These are phyloP conservation scores for Trichophyton equinum DNA, from an alignment of 2,329 filamentous ascomycete genomes.

Conservation along the genomic window DNA sequence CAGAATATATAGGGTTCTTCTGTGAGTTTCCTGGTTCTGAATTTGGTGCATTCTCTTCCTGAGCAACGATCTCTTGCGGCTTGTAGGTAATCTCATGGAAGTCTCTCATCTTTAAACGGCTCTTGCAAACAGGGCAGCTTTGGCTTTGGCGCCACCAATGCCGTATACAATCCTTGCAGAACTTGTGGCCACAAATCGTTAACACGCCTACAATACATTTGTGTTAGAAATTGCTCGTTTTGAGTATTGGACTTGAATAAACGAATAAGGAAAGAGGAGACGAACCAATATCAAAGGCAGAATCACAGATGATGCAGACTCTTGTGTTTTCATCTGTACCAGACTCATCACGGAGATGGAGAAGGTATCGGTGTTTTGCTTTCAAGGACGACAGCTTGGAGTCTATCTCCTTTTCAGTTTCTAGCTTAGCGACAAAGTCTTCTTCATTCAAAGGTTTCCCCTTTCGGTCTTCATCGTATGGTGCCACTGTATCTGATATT, in stretches of 20 bases:
- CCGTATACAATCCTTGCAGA: constrained; percentile 76
- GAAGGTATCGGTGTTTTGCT: constrained; percentile 63
- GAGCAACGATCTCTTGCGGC: constrained; percentile 57
- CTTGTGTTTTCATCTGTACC: constrained; percentile 48
- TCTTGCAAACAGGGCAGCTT: constrained; percentile 79
- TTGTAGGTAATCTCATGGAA: constrained; percentile 80
- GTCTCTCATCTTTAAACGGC: constrained; percentile 49
- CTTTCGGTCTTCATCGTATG: constrained; percentile 52
- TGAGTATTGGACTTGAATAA: constrained; percentile 6
- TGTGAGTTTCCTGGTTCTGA: constrained; percentile 21
- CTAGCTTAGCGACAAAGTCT: constrained; percentile 32
- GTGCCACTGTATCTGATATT: constrained; percentile 76
- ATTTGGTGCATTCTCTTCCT: constrained; percentile 36
- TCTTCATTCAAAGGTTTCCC: constrained; percentile 44
- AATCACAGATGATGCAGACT: constrained; percentile 78
- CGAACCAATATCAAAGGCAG: constrained; percentile 61
- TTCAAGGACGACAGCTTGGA: constrained; percentile 50
- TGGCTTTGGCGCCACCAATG: constrained; percentile 63
- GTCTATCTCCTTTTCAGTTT: constrained; percentile 41
- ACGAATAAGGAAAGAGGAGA: constrained; percentile 23
- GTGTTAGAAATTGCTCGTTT: neutral
- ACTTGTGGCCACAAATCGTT: constrained; percentile 83
- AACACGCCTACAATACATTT: constrained; percentile 23
- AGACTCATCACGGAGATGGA: constrained; percentile 50
- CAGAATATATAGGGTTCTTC: constrained; percentile 55